These are phyloP conservation scores for Teratosphaeria destructans DNA, from an alignment of 2,329 filamentous ascomycete genomes.

Conservation along the genomic window DNA sequence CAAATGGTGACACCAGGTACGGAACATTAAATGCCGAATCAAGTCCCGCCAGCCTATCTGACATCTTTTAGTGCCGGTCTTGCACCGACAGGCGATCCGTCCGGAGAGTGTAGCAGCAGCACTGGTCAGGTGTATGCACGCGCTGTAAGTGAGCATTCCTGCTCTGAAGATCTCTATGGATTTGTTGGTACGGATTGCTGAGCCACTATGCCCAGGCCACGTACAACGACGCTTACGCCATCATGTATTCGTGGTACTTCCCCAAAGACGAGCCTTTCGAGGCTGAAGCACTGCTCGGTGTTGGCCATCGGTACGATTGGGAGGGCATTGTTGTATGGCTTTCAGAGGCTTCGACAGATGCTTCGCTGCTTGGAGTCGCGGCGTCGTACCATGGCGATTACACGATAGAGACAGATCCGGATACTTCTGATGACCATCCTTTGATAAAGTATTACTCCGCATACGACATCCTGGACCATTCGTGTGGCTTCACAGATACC, in stretches of 20 bases:
- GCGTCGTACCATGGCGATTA: conserved; percentile 43
- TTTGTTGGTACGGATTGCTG: not conserved
- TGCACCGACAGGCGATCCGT: not conserved
- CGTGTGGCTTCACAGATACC: conserved; percentile 8
- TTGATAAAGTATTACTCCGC: conserved; percentile 39
- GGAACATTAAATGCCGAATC: conserved; percentile 5
- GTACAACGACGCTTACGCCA: conserved; percentile 33
- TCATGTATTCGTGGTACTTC: conserved; percentile 45
- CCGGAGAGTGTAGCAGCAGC: conserved; percentile 13
- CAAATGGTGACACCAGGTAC: conserved; percentile 46
- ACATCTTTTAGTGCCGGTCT: not conserved
- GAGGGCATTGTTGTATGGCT: conserved; percentile 45
- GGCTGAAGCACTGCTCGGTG: conserved; percentile 44
- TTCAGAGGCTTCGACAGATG: conserved; percentile 25
- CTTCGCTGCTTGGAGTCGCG: conserved; percentile 39
- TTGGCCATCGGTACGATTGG: not conserved
- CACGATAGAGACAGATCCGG: conserved; percentile 32
- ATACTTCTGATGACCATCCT: conserved; percentile 32
- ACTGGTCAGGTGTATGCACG: conserved; percentile 42
- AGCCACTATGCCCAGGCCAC: conserved; percentile 12
- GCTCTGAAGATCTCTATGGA: not conserved
- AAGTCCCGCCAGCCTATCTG: not conserved
- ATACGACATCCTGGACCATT: conserved; percentile 32
- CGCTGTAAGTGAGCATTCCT: conserved; percentile 6
- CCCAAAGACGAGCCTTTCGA: conserved; percentile 39